phyloP scores from a whole-genome alignment of 208 protist species.

The Novymonas esmeraldas region DNA sequence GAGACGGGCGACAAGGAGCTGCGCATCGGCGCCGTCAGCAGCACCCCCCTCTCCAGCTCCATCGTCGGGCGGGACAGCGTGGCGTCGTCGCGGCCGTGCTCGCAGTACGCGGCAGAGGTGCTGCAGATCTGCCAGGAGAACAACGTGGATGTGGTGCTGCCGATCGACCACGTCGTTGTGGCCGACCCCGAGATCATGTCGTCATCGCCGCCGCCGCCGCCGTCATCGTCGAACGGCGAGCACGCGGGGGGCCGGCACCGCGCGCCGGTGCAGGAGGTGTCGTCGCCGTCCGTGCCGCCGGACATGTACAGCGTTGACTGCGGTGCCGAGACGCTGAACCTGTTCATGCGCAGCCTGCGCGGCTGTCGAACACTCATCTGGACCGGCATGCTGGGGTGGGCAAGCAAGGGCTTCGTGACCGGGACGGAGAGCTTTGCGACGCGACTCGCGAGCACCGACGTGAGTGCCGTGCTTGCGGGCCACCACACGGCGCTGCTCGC shows the following conservation, averaged over 20 bases:
- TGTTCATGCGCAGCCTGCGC: slow-evolving; percentile 81
- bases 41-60: slow-evolving; percentile 7
- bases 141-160: slow-evolving; percentile 96
- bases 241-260: slow-evolving; percentile 16
- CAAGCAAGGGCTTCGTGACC: slow-evolving; percentile 92
- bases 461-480: slow-evolving; percentile 68
- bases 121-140: slow-evolving; percentile 91
- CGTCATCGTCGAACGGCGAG: slow-evolving; percentile 4
- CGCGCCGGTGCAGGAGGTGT: slow-evolving; percentile 38
- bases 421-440: slow-evolving; percentile 69
- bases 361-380: slow-evolving; percentile 93
- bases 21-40: slow-evolving; percentile 15
- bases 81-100: slow-evolving; percentile 32
- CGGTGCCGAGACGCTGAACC: slow-evolving; percentile 78
- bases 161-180: slow-evolving; percentile 94
- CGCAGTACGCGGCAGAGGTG: slow-evolving; percentile 81
- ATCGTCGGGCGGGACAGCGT: not conserved
- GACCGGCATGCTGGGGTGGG: slow-evolving; percentile 94
- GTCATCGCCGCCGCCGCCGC: too few species aligned
- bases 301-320: slow-evolving; percentile 92
- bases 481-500: slow-evolving; percentile 48
- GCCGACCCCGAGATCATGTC: slow-evolving; percentile 44
- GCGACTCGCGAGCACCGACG: slow-evolving; percentile 43
- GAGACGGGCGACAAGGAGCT: slow-evolving; percentile 30
- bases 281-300: slow-evolving; percentile 50